Conservation (phyloP, 805 yeast genomes). For the Starmerella bombicola region DNA sequence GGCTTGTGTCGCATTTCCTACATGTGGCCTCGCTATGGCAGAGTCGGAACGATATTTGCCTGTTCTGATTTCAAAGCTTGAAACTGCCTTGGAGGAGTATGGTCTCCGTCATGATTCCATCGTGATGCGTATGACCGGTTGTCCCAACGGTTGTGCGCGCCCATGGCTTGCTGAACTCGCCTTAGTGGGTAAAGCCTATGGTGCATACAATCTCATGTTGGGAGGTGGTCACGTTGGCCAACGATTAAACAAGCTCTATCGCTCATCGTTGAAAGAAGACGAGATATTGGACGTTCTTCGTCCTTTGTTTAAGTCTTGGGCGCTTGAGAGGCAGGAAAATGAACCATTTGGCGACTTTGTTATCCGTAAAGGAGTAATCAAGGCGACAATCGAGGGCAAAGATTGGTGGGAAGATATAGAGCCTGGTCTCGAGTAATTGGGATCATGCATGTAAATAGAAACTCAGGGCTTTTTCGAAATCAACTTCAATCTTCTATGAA, state of each 20-base stretch:
- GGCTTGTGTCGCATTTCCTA: slow-evolving; percentile 96
- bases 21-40: slow-evolving; percentile 98
- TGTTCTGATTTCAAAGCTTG: slow-evolving; percentile 64
- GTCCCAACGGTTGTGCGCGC: slow-evolving; percentile 97
- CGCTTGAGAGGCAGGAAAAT: slow-evolving; percentile 76
- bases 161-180: slow-evolving; percentile 98
- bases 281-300: slow-evolving; percentile 65
- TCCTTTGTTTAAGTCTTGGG: slow-evolving; percentile 89
- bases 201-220: slow-evolving; percentile 82
- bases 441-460: too few relatives aligned
- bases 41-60: slow-evolving; percentile 92
- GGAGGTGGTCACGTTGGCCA: slow-evolving; percentile 96
- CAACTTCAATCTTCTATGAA: neutral
- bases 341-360: slow-evolving; percentile 94
- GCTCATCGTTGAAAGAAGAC: slow-evolving; percentile 79
- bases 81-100: slow-evolving; percentile 74
- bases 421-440: slow-evolving; percentile 22
- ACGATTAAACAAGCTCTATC: slow-evolving; percentile 77
- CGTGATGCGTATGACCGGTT: slow-evolving; percentile 97
- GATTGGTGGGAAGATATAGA: slow-evolving; percentile 83
- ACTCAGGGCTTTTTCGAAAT: too few relatives aligned
- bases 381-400: slow-evolving; percentile 80
- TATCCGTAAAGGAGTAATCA: slow-evolving; percentile 74
- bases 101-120: slow-evolving; percentile 90
- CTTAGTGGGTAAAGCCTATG: slow-evolving; percentile 85